Evolutionary conservation across 176 grass and related monocot species (phyloP).

Genomic region (Triticum turgidum): DNA sequence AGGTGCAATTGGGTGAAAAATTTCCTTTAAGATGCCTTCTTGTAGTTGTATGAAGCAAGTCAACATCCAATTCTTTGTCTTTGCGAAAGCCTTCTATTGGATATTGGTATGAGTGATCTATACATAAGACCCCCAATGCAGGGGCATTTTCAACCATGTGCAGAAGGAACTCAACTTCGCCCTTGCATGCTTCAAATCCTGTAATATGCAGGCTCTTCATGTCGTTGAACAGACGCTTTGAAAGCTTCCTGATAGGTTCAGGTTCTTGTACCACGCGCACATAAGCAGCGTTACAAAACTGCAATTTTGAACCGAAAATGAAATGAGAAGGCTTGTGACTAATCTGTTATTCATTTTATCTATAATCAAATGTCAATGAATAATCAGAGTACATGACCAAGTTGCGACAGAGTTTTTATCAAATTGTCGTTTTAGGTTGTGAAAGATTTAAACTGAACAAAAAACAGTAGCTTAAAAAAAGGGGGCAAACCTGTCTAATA

Average conservation of each 20-base stretch:
- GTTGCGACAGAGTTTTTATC: not conserved
- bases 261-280: not conserved
- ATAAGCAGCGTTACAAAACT: not conserved
- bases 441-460: no score
- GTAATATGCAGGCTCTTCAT: not conserved
- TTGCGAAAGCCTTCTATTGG: not conserved
- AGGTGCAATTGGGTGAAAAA: not conserved
- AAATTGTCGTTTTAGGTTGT: not conserved
- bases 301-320: not conserved
- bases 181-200: conserved; percentile 4
- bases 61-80: not conserved
- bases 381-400: not conserved
- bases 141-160: conserved; percentile 9
- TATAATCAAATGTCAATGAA: not conserved
- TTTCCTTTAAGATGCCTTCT: not conserved
- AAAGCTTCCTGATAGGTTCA: not conserved
- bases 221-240: not conserved
- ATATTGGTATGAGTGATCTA: not conserved
- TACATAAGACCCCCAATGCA: not conserved
- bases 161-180: not conserved
- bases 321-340: not conserved
- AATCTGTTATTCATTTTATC: not conserved
- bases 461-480: no score
- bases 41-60: not conserved
- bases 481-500: no score